Base-by-base conservation (phyloP, 2,329 filamentous ascomycete genomes). In the Microdochium trichocladiopsis region DNA sequence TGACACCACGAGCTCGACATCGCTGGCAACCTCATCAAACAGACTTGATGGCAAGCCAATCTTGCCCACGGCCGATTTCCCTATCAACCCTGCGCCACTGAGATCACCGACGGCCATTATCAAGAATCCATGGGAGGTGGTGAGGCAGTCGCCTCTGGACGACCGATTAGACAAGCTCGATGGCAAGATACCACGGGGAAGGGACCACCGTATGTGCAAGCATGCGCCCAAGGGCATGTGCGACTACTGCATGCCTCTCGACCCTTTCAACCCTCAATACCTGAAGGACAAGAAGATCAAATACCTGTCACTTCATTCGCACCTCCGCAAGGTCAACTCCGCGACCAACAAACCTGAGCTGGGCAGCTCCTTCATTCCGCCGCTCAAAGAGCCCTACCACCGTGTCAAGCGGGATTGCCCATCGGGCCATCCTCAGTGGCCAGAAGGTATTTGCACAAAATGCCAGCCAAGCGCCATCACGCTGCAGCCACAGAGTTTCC, bases 161-260 rank as follows among this genome's bases (percentile, higher is more conserved):
- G 86, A 99, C 65, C 76, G 80, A 52, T 74, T 99, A 64, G 94
- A 99, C 69, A 90, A 83, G 71, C 80, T 86, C 59, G 87, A 94
- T 76, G 94, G 94, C 59, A 99, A 67, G 59, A 67, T 67, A 41
- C 55, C 64, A 37, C 61, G 65, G 23, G 56, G 62, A 18, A 61
- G 61, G 47, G 64, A 66, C 48, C 47, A 48, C 14, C 63, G 62
- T 21, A 67, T 99, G 91, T 99, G 94, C 73, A 86, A 90, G 56
- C 94, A 99, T 68, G 93, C 93, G 1, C 86, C 88, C 50, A 97
- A 96, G 72, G 94, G 94, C 67, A 99, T 99, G 94, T 99, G 94
- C 70, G 94, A 99, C 72, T 95, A 96, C 72, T 99, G 94, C 73
- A 95, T 95, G 83, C 95, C 95, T 0, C 73, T 97, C 50, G 94